These are phyloP conservation scores for Jatropha podagrica DNA, from an alignment of 441 rosid species.

Conservation along the genomic window DNA sequence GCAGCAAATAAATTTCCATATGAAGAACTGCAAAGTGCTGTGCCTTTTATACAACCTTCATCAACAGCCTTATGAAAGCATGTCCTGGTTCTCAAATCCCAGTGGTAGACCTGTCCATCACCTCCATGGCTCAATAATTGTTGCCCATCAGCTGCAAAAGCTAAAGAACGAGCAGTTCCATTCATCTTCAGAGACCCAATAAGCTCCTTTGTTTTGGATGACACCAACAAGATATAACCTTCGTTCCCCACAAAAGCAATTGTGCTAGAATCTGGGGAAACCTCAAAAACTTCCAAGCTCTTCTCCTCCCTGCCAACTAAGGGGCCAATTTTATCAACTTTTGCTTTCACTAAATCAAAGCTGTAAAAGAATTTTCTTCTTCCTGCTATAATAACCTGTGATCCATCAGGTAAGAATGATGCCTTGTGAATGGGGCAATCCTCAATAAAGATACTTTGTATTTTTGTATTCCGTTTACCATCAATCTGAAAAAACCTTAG, in stretches of 20 bases:
- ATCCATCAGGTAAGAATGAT: constrained; percentile 79
- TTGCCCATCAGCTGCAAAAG: constrained; percentile 66
- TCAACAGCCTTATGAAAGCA: constrained; percentile 81
- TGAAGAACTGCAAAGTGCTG: constrained; percentile 62
- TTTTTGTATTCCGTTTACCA: constrained; percentile 84
- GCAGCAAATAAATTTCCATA: constrained; percentile 68
- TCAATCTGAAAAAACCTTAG: constrained; percentile 86
- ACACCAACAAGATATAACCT: constrained; percentile 79
- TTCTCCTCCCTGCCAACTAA: constrained; percentile 92
- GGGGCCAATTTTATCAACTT: constrained; percentile 78
- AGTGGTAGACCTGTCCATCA: constrained; percentile 79
- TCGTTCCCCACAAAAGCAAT: constrained; percentile 86
- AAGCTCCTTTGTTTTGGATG: constrained; percentile 78
- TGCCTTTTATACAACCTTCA: constrained; percentile 79
- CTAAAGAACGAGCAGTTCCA: constrained; percentile 68
- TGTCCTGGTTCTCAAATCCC: constrained; percentile 84
- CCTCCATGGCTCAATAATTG: constrained; percentile 85
- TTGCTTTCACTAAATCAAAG: constrained; percentile 81
- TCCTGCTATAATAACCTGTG: constrained; percentile 87
- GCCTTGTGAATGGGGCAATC: constrained; percentile 85
- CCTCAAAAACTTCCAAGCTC: constrained; percentile 87
- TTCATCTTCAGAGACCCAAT: constrained; percentile 91
- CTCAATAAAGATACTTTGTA: constrained; percentile 84
- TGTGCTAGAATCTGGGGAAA: constrained; percentile 72
- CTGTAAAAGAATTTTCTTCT: constrained; percentile 89